A percentile compares a stretch with the other conserved stretches of the same genome.
Conservation (phyloP, 306 rosid species). For the Acacia acuminata region DNA sequence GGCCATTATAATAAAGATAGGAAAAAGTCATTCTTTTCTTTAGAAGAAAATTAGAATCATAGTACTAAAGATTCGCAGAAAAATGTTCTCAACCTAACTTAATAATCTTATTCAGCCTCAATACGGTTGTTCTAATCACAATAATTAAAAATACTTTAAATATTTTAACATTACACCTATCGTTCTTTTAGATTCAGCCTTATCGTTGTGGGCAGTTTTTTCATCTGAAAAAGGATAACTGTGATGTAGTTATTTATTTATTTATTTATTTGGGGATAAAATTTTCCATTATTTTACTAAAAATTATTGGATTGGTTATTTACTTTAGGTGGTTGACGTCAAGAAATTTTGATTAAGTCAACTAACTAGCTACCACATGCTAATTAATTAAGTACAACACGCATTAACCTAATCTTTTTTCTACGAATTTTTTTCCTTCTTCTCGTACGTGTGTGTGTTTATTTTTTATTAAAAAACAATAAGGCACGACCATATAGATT, state of each 20-base stretch:
- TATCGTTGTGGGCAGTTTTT: too few relatives aligned
- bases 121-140: not conserved
- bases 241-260: not conserved
- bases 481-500: not conserved
- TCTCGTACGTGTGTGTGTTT: not conserved
- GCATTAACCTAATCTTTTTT: not conserved
- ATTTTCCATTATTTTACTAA: not conserved
- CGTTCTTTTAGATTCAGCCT: too few relatives aligned
- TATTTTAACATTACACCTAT: not conserved
- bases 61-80: not conserved
- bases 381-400: not conserved
- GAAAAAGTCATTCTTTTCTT: not conserved
- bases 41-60: not conserved
- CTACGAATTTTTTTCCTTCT: not conserved
- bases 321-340: not conserved
- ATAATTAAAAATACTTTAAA: not conserved
- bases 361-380: conserved; percentile 5
- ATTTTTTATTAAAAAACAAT: not conserved
- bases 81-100: not conserved
- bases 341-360: not conserved
- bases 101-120: not conserved
- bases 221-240: not conserved
- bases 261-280: not conserved
- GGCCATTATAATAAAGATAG: too few relatives aligned
- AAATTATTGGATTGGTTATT: not conserved